phyloP scores from a whole-genome alignment of 495 filamentous ascomycete genomes.

The Cercophora samala region DNA sequence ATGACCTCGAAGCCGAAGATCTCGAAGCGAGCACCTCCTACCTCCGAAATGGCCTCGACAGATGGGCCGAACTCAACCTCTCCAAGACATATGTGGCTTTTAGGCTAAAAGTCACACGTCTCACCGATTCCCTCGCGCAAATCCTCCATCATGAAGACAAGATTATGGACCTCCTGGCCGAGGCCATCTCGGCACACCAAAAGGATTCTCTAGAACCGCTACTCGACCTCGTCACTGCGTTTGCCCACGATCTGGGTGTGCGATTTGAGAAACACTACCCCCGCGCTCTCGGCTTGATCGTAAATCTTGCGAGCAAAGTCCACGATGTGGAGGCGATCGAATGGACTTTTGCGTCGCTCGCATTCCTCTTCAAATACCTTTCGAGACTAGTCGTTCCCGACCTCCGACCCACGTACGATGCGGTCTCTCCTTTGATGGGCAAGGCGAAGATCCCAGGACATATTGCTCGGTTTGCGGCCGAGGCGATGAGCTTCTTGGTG shows the following conservation, averaged over 20 bases:
- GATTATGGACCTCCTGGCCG: conserved; percentile 73
- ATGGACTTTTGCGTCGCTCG: conserved; percentile 93
- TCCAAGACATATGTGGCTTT: conserved; percentile 76
- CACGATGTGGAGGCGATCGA: conserved; percentile 76
- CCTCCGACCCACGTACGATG: conserved; percentile 73
- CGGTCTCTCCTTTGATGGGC: conserved; percentile 83
- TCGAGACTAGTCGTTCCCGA: conserved; percentile 81
- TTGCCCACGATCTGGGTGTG: conserved; percentile 86
- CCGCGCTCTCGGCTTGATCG: conserved; percentile 64
- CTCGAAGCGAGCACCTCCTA: conserved; percentile 69
- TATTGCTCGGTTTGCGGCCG: conserved; percentile 86
- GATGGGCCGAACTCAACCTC: conserved; percentile 88
- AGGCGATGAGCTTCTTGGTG: conserved; percentile 89
- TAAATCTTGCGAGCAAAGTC: conserved; percentile 45
- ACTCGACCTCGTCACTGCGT: conserved; percentile 76
- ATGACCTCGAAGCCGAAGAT: conserved; percentile 74
- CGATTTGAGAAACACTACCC: conserved; percentile 85
- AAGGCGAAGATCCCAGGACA: conserved; percentile 75
- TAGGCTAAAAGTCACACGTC: conserved; percentile 62
- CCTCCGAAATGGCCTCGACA: conserved; percentile 73
- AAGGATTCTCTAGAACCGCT: conserved; percentile 77
- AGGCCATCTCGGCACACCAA: conserved; percentile 74
- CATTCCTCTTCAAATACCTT: conserved; percentile 96
- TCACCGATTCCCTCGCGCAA: conserved; percentile 86
- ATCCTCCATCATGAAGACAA: conserved; percentile 81